Evolutionary conservation across 352 stramenopile species (phyloP), one percentile per base, ranked within the genome.

Genomic region (Pythium vanterpoolii): DNA sequence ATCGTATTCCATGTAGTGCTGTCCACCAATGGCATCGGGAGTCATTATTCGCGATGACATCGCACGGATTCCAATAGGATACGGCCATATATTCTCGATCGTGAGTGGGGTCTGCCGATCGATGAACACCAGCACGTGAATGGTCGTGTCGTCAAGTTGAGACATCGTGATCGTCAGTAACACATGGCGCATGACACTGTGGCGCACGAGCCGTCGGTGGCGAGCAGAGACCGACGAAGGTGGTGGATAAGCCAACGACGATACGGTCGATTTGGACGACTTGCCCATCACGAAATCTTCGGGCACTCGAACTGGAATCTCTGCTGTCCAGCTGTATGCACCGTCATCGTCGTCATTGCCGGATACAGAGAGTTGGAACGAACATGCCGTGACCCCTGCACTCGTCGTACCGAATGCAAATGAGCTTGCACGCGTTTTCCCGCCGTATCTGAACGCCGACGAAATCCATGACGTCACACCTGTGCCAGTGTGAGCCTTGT

Each of bases 91-190:
- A 33, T 94, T 94, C 36, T 86, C 70, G 38, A 94, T 56, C 10
- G 85, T 60, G 26, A 93, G 66, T 9, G 83, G 76, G 2, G 79
- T 72, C 28, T 92, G 79, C 19, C 64, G 72, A 57, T 94, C 85
- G 26, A 87, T 58, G 30, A 89, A 91, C 36, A 94, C 72, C 11
- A 87, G 42, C 42, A 94, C 68, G 24, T 86, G 69, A 34, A 90
- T 78, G 13, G 71, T 76, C 2, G 66, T 66, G 8, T 63, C 68
- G 7, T 72, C 71, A 26, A 60, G 36, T 39, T 77, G 71, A 24
- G 73, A 80, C 42, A 88, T 74, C 0, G 81, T 88, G 46, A 79
- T 86, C n/a, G 85, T 89, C 18, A 92, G 55, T 75, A 91, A 85
- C 31, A 76, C 67, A 49, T 93, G 80, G 11, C 50, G 65, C 21